Evolutionary conservation across 2,329 filamentous ascomycete species (phyloP).

Genomic region (Hyphodiscus sp.): DNA sequence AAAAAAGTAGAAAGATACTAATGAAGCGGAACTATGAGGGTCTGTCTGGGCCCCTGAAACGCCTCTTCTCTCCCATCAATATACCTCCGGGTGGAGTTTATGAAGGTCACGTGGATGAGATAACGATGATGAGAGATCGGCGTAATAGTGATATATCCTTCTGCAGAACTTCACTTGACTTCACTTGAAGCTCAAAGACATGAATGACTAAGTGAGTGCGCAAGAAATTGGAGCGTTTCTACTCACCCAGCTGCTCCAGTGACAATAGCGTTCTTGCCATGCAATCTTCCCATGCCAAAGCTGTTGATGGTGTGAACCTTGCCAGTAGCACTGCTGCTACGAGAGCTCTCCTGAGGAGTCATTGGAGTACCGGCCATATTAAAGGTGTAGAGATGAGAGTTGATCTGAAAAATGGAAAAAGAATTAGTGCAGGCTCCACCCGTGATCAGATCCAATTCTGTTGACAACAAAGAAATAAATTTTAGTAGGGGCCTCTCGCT

Average conservation of each 20-base stretch:
- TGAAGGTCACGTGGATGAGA: neutral
- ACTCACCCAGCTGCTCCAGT: slow-evolving; percentile 64
- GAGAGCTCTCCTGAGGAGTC: slow-evolving; percentile 2
- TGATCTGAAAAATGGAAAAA: neutral
- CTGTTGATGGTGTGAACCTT: slow-evolving; percentile 29
- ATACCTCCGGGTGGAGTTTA: neutral
- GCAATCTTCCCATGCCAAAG: slow-evolving; percentile 30
- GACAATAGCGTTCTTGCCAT: slow-evolving; percentile 43
- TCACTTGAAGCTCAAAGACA: neutral
- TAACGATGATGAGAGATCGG: neutral
- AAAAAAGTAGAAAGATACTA: neutral
- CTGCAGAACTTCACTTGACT: neutral
- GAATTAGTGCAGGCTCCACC: neutral
- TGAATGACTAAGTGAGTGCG: neutral
- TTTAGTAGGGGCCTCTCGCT: neutral
- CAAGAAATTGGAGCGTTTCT: slow-evolving; percentile 1
- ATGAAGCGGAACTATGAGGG: neutral
- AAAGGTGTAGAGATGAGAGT: neutral
- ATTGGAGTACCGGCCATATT: slow-evolving; percentile 11
- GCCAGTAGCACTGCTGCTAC: slow-evolving; percentile 8
- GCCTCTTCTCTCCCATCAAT: no score
- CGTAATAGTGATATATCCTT: neutral
- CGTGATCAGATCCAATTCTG: neutral
- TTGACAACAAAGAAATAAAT: neutral
- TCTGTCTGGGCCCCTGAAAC: neutral